Conservation (phyloP, 2,329 filamentous ascomycete species). For the Chrysoporthe austroafricana region DNA sequence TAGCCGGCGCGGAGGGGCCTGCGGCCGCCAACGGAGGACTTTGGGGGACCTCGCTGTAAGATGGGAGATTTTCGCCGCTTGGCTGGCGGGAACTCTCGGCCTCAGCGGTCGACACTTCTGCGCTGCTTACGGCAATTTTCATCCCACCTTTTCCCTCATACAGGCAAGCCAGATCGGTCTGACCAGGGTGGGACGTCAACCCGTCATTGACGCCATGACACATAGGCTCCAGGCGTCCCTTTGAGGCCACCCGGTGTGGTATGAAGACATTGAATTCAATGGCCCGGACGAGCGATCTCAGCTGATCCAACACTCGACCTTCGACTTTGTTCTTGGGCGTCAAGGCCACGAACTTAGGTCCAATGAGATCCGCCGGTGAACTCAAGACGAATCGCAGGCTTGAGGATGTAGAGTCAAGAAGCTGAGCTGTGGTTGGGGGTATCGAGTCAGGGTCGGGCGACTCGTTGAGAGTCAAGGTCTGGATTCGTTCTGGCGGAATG, state of each 20-base stretch:
- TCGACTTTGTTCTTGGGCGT: constrained; percentile 16
- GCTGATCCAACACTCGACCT: constrained; percentile 10
- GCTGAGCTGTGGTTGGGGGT: background rate
- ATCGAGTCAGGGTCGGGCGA: background rate
- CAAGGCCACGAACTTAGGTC: background rate
- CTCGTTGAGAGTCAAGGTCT: constrained; percentile 12
- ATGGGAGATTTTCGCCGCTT: constrained; percentile 9
- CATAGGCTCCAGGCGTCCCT: background rate
- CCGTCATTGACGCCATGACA: constrained; percentile 6
- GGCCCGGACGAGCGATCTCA: constrained; percentile 3
- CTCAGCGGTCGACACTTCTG: background rate
- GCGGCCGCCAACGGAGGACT: background rate
- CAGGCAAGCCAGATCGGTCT: constrained; percentile 17
- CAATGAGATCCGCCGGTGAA: constrained; percentile 2
- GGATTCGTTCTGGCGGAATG: constrained; percentile 15
- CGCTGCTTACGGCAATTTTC: background rate
- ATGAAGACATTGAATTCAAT: constrained; percentile 7
- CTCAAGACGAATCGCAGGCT: constrained; percentile 12
- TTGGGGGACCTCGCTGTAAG: constrained; percentile 7
- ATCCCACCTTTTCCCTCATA: constrained; percentile 19
- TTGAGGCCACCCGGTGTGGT: constrained; percentile 5
- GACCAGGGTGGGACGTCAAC: constrained; percentile 3
- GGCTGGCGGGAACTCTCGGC: background rate
- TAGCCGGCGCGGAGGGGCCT: background rate
- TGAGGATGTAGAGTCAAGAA: constrained; percentile 9